Conservation (phyloP, 2,329 filamentous ascomycete genomes). For the Didymosphaeria variabile region DNA sequence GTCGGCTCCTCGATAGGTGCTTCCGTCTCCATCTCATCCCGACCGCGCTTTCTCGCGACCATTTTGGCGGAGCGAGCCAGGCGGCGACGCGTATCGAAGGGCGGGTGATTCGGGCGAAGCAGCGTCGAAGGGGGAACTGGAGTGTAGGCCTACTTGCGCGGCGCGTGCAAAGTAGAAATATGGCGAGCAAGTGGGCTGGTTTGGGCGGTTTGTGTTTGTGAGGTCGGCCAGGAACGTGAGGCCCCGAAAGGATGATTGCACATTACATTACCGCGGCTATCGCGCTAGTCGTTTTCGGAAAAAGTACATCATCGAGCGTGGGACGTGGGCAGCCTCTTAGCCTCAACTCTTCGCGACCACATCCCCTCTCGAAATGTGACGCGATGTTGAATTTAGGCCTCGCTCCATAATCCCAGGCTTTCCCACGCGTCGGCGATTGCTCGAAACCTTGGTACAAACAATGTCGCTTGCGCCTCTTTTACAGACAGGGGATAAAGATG, state of each 20-base stretch:
- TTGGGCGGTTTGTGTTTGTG: slow-evolving; percentile 1
- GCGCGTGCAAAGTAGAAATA: slow-evolving; percentile 6
- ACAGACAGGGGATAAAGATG: background rate
- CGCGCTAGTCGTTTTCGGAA: background rate
- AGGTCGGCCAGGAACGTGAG: slow-evolving; percentile 8
- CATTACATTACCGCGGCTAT: slow-evolving; percentile 9
- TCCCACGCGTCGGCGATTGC: no score
- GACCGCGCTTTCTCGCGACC: slow-evolving; percentile 50
- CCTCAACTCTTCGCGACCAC: background rate
- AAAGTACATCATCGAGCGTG: slow-evolving; percentile 5
- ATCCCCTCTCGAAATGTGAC: background rate
- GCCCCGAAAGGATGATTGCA: slow-evolving; percentile 3
- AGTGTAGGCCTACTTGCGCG: background rate
- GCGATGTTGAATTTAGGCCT: no score
- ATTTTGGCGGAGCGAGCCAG: slow-evolving; percentile 48
- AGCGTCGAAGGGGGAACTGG: background rate
- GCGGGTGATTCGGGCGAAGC: slow-evolving; percentile 7
- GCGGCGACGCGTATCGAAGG: slow-evolving; percentile 20
- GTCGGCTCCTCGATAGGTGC: slow-evolving; percentile 53
- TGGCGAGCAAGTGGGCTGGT: background rate
- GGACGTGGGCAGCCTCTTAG: slow-evolving; percentile 1
- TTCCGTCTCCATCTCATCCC: slow-evolving; percentile 64
- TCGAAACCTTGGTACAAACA: background rate
- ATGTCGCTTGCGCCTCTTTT: background rate
- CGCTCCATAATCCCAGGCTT: no score